phyloP scores from a whole-genome alignment of 1,139 yeast genomes.

The Hyphopichia khmerensis region DNA sequence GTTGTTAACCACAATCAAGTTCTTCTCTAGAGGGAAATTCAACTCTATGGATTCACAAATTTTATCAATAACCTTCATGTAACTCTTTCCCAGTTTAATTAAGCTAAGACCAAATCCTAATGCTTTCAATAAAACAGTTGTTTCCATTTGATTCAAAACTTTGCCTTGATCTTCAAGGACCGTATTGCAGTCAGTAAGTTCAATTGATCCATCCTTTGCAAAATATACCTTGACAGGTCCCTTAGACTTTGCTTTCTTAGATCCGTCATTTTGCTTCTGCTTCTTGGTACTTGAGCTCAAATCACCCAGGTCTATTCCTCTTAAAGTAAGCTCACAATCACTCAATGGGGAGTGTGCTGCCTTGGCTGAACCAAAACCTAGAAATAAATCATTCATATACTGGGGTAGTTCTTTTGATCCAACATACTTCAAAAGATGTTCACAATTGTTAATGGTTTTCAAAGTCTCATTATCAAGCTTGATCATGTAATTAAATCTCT shows the following conservation, averaged over 20 bases:
- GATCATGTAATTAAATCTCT: background rate
- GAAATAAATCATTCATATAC: slow-evolving; percentile 32
- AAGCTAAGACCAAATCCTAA: too few species aligned
- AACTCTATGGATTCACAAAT: too few species aligned
- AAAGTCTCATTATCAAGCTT: background rate
- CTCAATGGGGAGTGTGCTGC: background rate
- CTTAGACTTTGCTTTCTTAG: background rate
- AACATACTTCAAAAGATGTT: background rate
- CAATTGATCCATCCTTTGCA: background rate
- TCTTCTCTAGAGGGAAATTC: too few species aligned
- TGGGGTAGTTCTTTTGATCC: slow-evolving; percentile 19
- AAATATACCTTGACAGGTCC: background rate
- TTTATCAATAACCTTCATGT: too few species aligned
- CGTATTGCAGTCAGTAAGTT: background rate
- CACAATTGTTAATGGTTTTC: background rate
- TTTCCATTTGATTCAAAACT: too few species aligned
- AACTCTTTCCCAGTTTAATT: too few species aligned
- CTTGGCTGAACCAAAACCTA: slow-evolving; percentile 31
- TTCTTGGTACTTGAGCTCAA: background rate
- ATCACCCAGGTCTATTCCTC: background rate
- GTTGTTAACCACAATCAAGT: too few species aligned
- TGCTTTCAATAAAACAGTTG: too few species aligned
- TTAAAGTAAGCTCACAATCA: background rate
- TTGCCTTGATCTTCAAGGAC: background rate
- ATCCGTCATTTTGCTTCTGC: background rate